Evolutionary conservation across 192 early-diverging fungal species (phyloP), one percentile per base, ranked within the genome.

Genomic region (Coemansia sp.): DNA sequence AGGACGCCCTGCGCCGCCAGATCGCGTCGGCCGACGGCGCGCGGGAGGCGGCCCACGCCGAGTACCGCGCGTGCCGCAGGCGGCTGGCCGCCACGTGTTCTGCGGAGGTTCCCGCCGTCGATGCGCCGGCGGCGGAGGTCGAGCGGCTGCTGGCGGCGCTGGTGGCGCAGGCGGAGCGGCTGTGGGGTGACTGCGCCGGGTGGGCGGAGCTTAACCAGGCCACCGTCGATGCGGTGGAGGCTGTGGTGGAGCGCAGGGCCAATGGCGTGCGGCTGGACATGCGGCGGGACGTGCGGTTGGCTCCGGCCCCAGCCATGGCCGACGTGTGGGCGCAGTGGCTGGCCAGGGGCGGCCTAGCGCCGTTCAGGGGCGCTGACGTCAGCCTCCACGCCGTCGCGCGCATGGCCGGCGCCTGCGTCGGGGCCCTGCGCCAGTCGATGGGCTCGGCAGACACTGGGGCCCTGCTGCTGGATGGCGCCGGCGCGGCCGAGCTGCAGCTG

Each of bases 291-390:
- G 45, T 73, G 57, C 56, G 70, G 0, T 50, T 82, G 64, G 79
- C 64, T 37, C 79, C 79, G 26, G 38, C 79, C 38, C 66, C 73
- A n/a, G 59, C 65, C 35, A 59, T 76, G 66, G 67, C 74, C 14
- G 41, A 34, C 10, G 64, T 66, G 55, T 82, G 79, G 79, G 42
- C 79, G 20, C 31, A 43, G 52, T 82, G 79, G 79, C 65, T 82
- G 67, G 75, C 55, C 0, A 59, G 33, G 18, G 55, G 26, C 36
- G 52, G 45, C 26, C 18, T 31, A 5, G 48, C 71, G 62, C 79
- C 79, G 35, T 82, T 76, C 25, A 59, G 55, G 26, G 75, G 66
- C 6, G 58, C 75, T 9, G 34, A 34, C n/a, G 62, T 77, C 12
- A 66, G 73, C 53, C 67, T 82, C 20, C 70, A 76, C 1, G 74